Evolutionary conservation across 1,284 basidiomycete species (phyloP).

Genomic region (Trametes pubescens): DNA sequence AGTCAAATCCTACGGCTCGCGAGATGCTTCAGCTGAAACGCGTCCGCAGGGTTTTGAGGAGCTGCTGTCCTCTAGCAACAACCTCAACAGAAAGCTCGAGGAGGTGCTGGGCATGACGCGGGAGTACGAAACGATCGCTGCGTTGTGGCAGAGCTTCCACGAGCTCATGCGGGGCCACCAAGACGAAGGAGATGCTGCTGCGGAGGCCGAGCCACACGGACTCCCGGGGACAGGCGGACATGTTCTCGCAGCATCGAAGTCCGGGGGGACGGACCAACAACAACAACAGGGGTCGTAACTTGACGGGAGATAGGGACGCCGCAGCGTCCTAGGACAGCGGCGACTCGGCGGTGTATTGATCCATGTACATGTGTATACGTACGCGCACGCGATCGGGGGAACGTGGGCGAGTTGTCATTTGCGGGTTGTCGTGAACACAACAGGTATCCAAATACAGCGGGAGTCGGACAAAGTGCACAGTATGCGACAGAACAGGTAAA

Average conservation of each 20-base stretch:
- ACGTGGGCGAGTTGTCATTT: conserved; percentile 30
- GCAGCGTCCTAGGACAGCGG: background rate
- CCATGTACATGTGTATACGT: conserved; percentile 11
- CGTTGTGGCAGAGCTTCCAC: conserved; percentile 87
- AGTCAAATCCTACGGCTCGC: background rate
- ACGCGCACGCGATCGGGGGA: background rate
- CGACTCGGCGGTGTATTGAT: background rate
- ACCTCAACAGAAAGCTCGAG: conserved; percentile 91
- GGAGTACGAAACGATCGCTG: conserved; percentile 91
- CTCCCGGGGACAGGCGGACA: conserved; percentile 76
- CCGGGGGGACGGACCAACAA: conserved; percentile 30
- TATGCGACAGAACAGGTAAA: conserved; percentile 38
- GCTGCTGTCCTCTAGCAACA: conserved; percentile 85
- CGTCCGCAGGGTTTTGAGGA: conserved; percentile 89
- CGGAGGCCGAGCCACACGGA: conserved; percentile 48
- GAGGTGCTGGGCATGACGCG: conserved; percentile 92
- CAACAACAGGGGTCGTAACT: conserved; percentile 24
- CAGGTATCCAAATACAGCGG: conserved; percentile 61
- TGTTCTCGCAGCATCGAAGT: conserved; percentile 52
- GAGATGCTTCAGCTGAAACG: background rate
- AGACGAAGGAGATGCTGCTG: conserved; percentile 44
- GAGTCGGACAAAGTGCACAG: conserved; percentile 32
- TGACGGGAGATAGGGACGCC: background rate
- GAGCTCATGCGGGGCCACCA: conserved; percentile 72
- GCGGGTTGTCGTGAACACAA: conserved; percentile 41